Base-by-base conservation (phyloP, 345 rosid species). In the Reutealis trisperma region DNA sequence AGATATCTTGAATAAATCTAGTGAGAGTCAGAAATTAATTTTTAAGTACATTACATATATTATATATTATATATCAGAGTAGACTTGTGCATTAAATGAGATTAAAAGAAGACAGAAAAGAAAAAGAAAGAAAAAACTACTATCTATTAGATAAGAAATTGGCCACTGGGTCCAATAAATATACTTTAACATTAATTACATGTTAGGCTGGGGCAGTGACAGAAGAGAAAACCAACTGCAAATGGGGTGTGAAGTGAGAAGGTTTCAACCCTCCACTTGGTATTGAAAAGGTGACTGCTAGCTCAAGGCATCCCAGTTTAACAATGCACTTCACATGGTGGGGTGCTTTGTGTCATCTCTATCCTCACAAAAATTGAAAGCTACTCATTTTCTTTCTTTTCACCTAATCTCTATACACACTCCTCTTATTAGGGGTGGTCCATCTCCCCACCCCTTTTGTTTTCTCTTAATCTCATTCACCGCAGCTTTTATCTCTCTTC, bases 251-350 rank as follows among this genome's bases (percentile, higher is more conserved):
- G 8, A 44, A 4, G 5, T 41, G 59, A 76, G 76, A 16, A 69
- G 73, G 71, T 66, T 47, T 76, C 67, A 51, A 41, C 74, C 41
- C 71, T 72, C 80, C 76, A 74, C 73, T 82, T 75, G 24, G 55
- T 65, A 9, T 73, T 78, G 34, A 12, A 81, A 83, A 83, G 80
- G 70, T 76, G 82, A 67, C 75, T 74, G 83, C 82, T 78, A 18
- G 61, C 81, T 83, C 79, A 80, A 83, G 86, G 83, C 79, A 80
- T 78, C 80, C 66, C 0, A 34, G 5, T 37, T 7, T 34, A 74
- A 63, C 78, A 67, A 72, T 51, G 83, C 65, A 70, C 68, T 73
- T 80, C 87, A 84, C 87, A 73, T 82, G 87, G 84, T 82, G 83
- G 79, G 77, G 84, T 69, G 69, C 55, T 49, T 45, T 73, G 58